phyloP scores from a whole-genome alignment of 345 rosid species.

The Moricandia moricandioides region DNA sequence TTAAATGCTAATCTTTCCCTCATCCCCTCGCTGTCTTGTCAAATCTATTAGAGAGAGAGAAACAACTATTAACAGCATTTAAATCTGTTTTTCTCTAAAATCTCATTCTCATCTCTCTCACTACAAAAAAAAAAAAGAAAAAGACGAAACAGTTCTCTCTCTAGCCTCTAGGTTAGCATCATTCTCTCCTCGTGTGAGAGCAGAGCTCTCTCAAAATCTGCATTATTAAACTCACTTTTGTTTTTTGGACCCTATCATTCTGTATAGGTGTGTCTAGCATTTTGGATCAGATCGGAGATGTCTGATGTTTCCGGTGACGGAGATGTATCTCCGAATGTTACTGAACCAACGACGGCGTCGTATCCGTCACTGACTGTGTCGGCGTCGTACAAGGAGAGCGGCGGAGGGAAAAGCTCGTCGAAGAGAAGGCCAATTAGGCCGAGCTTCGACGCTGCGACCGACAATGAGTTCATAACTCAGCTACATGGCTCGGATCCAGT shows the following conservation, averaged over 20 bases:
- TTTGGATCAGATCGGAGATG: slow-evolving; percentile 38
- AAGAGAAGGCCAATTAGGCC: slow-evolving; percentile 68
- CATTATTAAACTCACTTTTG: slow-evolving; percentile 15
- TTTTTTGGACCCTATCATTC: not conserved
- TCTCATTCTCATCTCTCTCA: slow-evolving; percentile 14
- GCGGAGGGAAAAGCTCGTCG: slow-evolving; percentile 48
- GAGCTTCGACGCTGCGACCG: slow-evolving; percentile 76
- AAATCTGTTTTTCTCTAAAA: not conserved
- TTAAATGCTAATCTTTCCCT: not conserved
- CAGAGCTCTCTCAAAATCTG: slow-evolving; percentile 13
- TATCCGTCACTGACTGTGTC: slow-evolving; percentile 53
- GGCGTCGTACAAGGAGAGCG: slow-evolving; percentile 69
- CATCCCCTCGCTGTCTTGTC: slow-evolving; percentile 32
- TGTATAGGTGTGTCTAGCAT: not conserved
- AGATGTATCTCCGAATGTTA: slow-evolving; percentile 12
- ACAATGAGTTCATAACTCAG: slow-evolving; percentile 80
- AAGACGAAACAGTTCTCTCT: not conserved
- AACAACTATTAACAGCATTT: slow-evolving; percentile 36
- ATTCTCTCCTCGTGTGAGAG: slow-evolving; percentile 12
- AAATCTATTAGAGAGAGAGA: slow-evolving; percentile 21
- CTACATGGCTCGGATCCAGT: slow-evolving; percentile 99
- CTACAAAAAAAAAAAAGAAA: not conserved
- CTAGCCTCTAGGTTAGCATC: slow-evolving; percentile 2
- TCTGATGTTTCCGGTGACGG: slow-evolving; percentile 34
- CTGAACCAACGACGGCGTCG: slow-evolving; percentile 1